These are phyloP conservation scores for Fusarium anthophilum DNA, from an alignment of 2,329 filamentous ascomycete species.

Conservation along the genomic window DNA sequence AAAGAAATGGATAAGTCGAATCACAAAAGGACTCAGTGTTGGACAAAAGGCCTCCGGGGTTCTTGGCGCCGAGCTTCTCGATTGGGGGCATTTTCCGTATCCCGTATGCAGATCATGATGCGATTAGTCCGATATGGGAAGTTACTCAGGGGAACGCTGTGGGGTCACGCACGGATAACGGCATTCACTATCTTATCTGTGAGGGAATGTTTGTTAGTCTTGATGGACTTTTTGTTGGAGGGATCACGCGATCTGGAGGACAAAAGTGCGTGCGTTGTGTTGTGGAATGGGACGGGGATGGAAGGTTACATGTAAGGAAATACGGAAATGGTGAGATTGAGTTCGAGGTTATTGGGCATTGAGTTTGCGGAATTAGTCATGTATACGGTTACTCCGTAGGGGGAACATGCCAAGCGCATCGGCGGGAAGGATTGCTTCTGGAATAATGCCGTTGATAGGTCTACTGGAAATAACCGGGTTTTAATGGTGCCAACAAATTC, in stretches of 20 bases:
- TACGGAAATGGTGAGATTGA: not conserved
- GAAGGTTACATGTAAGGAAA: not conserved
- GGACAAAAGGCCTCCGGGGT: conserved; percentile 17
- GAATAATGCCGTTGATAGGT: not conserved
- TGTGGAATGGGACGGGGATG: not conserved
- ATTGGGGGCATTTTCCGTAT: conserved; percentile 16
- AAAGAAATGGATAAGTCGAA: not conserved
- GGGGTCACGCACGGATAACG: conserved; percentile 9
- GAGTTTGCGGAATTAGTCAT: not conserved
- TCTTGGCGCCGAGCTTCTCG: conserved; percentile 19
- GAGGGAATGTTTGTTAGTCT: not conserved
- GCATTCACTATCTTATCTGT: not conserved
- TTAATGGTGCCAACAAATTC: rapidly evolving
- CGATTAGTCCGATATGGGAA: not conserved
- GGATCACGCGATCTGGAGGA: not conserved
- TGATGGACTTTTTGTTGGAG: not conserved
- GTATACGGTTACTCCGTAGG: not conserved
- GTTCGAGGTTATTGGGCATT: not conserved
- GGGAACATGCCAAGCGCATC: not conserved
- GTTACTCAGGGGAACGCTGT: conserved; percentile 4
- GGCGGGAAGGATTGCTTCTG: not conserved
- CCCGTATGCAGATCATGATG: conserved; percentile 10
- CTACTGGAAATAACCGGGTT: not conserved
- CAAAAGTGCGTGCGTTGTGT: conserved; percentile 10
- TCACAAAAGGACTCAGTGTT: not conserved